Percentiles rank a stretch among this genome's conserved stretches.
Evolutionary conservation across 1,284 basidiomycete species (phyloP).

Genomic region (Volvariella volvacea): DNA sequence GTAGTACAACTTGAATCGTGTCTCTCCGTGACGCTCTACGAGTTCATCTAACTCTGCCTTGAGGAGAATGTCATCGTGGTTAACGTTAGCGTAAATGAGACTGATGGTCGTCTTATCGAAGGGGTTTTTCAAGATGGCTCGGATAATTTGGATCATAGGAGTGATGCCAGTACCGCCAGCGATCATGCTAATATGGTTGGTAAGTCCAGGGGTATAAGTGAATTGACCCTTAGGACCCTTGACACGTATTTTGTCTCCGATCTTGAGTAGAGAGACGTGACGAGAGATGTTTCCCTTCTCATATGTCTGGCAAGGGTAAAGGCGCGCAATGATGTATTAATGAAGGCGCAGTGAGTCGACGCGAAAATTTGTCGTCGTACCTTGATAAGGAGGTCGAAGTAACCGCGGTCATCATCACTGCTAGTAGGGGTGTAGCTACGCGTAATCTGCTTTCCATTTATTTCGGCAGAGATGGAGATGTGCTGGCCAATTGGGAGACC

Average conservation of each 20-base stretch:
- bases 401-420: slow-evolving; percentile 86
- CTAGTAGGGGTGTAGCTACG: slow-evolving; percentile 95
- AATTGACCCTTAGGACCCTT: slow-evolving; percentile 97
- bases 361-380: slow-evolving; percentile 30
- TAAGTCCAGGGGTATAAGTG: slow-evolving; percentile 64
- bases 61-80: slow-evolving; percentile 82
- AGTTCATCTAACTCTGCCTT: slow-evolving; percentile 83
- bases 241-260: slow-evolving; percentile 83
- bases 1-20: slow-evolving; percentile 80
- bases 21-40: slow-evolving; percentile 54
- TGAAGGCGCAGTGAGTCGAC: slow-evolving; percentile 7
- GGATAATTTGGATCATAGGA: slow-evolving; percentile 96
- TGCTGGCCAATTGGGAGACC: slow-evolving; percentile 97
- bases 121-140: slow-evolving; percentile 82
- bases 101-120: slow-evolving; percentile 75
- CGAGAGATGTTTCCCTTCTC: slow-evolving; percentile 96
- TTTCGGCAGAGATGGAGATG: slow-evolving; percentile 86
- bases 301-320: slow-evolving; percentile 61
- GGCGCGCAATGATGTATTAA: slow-evolving; percentile 7
- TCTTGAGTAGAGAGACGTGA: slow-evolving; percentile 72
- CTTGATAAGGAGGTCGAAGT: slow-evolving; percentile 97
- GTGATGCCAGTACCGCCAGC: slow-evolving; percentile 96
- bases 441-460: slow-evolving; percentile 85
- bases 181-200: slow-evolving; percentile 87
- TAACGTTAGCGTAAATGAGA: slow-evolving; percentile 96